Base-by-base conservation (phyloP, 345 rosid genomes). In the Mercurialis annua region DNA sequence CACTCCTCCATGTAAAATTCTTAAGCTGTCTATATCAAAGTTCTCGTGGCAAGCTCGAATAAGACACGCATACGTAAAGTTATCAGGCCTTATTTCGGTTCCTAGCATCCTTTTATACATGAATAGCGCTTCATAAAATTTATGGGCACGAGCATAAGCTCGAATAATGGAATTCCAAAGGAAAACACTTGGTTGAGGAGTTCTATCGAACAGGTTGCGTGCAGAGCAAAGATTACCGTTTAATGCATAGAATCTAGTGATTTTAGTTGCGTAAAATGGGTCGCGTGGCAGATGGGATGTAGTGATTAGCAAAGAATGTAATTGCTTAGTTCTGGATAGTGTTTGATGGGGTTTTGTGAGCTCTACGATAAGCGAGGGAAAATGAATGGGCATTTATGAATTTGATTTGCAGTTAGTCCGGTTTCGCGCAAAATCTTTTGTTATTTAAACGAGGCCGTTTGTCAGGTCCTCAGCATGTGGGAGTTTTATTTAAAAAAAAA, bases 111-210 rank as follows among this genome's bases (percentile, higher is more conserved):
- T 53, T 21, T 59, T 63, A 54, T 83, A 89, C 31, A 89, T 75
- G 0, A 73, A 78, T 0, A 67, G 69, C 11, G 84, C 84, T 15
- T 59, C 73, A 31, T 51, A 27, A 47, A 83, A 80, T n/a, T 52
- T 62, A 59, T 77, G 69, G 17, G 71, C 74, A 73, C 76, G 81
- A 1, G 96, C 95, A 43, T 84, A 78, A 60, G 89, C 95, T 23
- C 96, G 88, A 71, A 93, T 82, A 15, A 86, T 76, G 67, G 95
- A 81, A 74, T 89, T 89, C 98, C 96, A 90, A 23, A 89, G 86
- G 83, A 81, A 93, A 67, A 93, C 83, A 52, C 91, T 91, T 73
- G 85, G 81, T 9, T 77, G 81, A 36, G 87, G 89, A 72, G 73
- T 82, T 89, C 60, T 66, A 65, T 87, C 90, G 83, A 93, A 93